Conservation (phyloP, 306 rosid genomes). For the Benincasa hispida region DNA sequence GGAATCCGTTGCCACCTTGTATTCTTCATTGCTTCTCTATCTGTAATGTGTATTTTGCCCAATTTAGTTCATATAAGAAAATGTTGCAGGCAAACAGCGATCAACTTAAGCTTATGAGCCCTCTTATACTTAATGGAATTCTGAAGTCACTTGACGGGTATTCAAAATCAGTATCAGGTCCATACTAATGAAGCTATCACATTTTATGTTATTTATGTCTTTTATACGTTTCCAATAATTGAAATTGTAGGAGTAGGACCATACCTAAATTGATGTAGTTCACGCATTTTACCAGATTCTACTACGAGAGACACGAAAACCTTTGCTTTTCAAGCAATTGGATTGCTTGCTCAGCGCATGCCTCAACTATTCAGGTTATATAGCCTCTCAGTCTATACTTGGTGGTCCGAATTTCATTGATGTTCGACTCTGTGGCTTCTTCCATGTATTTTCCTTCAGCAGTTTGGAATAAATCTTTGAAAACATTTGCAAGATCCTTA, state of each 20-base stretch:
- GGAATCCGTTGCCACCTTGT: not conserved
- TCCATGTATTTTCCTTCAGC: not conserved
- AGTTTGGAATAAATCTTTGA: not conserved
- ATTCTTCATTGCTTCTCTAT: not conserved
- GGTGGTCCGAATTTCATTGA: not conserved
- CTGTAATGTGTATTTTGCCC: not conserved
- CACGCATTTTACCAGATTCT: constrained; percentile 39
- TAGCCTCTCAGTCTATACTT: constrained; percentile 3
- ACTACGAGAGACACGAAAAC: constrained; percentile 64
- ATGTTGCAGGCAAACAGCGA: constrained; percentile 58
- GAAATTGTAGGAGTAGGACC: not conserved
- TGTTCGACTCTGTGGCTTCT: not conserved
- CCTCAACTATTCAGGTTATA: constrained; percentile 83
- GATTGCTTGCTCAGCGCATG: constrained; percentile 80
- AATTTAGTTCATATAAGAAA: not conserved
- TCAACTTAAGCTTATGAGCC: constrained; percentile 87
- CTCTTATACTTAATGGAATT: constrained; percentile 81
- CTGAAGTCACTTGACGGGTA: constrained; percentile 80
- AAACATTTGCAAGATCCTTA: too few relatives aligned
- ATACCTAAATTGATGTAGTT: not conserved
- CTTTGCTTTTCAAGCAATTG: constrained; percentile 89
- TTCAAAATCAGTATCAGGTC: constrained; percentile 67
- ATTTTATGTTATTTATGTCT: not conserved
- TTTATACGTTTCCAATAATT: not conserved
- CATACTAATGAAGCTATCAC: constrained; percentile 1